Conservation (phyloP, 2,329 filamentous ascomycete genomes). For the Fusarium papillatum region DNA sequence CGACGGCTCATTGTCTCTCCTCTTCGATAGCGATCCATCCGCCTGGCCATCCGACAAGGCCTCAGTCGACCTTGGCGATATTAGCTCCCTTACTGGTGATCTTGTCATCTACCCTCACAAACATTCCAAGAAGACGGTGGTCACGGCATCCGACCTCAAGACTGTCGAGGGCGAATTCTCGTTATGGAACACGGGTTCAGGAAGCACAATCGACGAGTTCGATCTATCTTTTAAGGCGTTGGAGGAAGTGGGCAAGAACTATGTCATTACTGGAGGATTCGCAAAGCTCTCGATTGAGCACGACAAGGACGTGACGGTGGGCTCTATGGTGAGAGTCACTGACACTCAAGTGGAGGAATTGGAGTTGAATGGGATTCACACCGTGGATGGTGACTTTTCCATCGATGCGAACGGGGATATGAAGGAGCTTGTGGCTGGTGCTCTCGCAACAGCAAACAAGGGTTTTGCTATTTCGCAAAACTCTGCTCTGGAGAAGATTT, state of each 20-base stretch:
- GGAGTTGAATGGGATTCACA: constrained; percentile 39
- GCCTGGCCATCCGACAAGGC: constrained; percentile 42
- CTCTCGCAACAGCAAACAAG: constrained; percentile 39
- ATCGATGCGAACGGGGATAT: constrained; percentile 41
- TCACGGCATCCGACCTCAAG: constrained; percentile 38
- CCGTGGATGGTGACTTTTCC: constrained; percentile 41
- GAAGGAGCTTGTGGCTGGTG: constrained; percentile 27
- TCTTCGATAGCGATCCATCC: constrained; percentile 40
- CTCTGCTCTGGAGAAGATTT: constrained; percentile 30
- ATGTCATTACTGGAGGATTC: constrained; percentile 41
- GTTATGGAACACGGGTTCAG: constrained; percentile 40
- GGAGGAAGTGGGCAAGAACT: constrained; percentile 36
- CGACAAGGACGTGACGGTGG: constrained; percentile 30
- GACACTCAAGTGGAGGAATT: constrained; percentile 35
- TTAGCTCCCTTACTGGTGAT: constrained; percentile 38
- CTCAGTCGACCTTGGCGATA: constrained; percentile 40
- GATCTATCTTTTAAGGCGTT: constrained; percentile 37
- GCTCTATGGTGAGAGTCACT: constrained; percentile 41
- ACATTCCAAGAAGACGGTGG: constrained; percentile 39
- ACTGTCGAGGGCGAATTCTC: constrained; percentile 39
- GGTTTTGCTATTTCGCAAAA: constrained; percentile 40
- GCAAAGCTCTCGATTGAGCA: constrained; percentile 37
- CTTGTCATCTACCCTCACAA: constrained; percentile 44
- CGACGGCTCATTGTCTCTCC: constrained; percentile 44
- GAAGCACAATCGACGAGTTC: constrained; percentile 29